phyloP scores from a whole-genome alignment of 2,329 filamentous ascomycete genomes.

The Colletotrichum paranaense region DNA sequence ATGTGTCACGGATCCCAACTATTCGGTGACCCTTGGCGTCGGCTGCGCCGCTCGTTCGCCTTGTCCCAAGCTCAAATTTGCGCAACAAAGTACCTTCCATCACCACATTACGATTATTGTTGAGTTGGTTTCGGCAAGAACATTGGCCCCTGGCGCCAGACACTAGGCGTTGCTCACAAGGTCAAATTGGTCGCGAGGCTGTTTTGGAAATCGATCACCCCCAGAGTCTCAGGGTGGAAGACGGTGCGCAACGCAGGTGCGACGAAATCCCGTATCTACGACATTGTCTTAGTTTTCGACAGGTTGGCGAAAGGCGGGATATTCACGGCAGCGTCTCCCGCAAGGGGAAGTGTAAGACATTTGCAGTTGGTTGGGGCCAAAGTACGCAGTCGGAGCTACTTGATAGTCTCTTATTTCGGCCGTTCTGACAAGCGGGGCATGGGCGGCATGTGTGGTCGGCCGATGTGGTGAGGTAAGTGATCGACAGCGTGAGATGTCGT shows the following conservation, averaged over 20 bases:
- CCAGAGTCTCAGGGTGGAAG: no score
- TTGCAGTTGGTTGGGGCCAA: background rate
- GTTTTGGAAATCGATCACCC: background rate
- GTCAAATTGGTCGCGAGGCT: background rate
- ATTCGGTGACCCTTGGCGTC: background rate
- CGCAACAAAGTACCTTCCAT: background rate
- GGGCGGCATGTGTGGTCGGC: background rate
- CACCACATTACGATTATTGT: background rate
- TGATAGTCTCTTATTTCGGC: background rate
- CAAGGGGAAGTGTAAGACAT: background rate
- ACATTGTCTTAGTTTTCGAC: background rate
- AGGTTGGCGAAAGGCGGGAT: background rate
- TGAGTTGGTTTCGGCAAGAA: background rate
- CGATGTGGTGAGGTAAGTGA: background rate
- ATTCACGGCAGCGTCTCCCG: background rate
- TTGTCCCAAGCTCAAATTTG: background rate
- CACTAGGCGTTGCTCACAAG: background rate
- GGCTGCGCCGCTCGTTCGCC: background rate
- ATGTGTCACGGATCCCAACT: background rate
- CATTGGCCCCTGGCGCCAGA: no score
- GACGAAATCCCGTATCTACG: no score
- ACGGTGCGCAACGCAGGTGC: no score
- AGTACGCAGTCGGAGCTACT: background rate
- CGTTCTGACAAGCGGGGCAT: background rate
- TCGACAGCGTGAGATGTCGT: constrained; percentile 11